Percentiles rank a stretch among this genome's conserved stretches.
These are phyloP conservation scores for Mediolabrus comicus DNA, from an alignment of 108 stramenopile species.

Conservation along the genomic window DNA sequence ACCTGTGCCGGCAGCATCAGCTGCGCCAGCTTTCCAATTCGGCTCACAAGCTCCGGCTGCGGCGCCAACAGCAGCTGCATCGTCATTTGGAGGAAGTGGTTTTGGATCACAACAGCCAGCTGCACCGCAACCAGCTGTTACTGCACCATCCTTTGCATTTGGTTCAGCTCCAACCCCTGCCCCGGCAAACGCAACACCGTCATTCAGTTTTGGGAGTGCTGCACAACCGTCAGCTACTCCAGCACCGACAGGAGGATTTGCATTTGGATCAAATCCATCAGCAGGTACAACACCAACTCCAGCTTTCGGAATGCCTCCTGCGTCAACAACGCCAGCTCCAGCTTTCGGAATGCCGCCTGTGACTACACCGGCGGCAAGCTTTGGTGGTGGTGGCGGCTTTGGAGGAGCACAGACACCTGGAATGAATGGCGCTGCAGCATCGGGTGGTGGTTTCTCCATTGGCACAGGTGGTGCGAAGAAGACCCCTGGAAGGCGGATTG, in stretches of 20 bases:
- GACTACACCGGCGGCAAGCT: not conserved
- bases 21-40: not conserved
- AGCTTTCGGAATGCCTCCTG: not conserved
- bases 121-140: not conserved
- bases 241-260: not conserved
- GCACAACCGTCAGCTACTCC: not conserved
- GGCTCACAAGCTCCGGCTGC: not conserved
- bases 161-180: conserved; percentile 26
- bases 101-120: not conserved
- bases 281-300: not conserved
- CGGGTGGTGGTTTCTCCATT: conserved; percentile 3
- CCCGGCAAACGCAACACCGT: conserved; percentile 11
- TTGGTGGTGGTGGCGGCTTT: conserved; percentile 6
- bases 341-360: not conserved
- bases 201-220: not conserved
- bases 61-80: not conserved
- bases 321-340: not conserved
- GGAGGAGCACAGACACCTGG: not conserved
- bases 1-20: not conserved
- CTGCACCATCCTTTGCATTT: not conserved
- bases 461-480: conserved; percentile 9
- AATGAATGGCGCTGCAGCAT: not conserved
- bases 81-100: not conserved
- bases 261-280: not conserved
- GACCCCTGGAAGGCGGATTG: conserved; percentile 3